Base-by-base conservation (phyloP, 2,329 filamentous ascomycete species). In the Colletotrichum musae region DNA sequence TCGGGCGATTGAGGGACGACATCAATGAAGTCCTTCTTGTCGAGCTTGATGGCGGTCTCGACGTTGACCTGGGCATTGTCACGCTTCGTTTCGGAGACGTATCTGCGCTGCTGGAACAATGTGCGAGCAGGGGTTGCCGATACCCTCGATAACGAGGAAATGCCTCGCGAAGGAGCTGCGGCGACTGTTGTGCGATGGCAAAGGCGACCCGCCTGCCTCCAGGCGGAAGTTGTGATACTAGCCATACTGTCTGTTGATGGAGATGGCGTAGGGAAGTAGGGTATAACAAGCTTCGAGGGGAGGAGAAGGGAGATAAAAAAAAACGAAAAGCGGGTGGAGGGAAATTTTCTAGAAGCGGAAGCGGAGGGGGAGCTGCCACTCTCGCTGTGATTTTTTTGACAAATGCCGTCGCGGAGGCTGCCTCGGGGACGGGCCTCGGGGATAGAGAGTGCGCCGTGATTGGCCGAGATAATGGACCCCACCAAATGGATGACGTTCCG, bases 1-100 rank as follows among this genome's bases (percentile, higher is more conserved):
- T 90, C 82, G 12, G 71, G 69, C 13, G 71, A 70, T 26, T 71
- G 68, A 54, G 68, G 64, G 53, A 92, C 86, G 18, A 87, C 83
- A 72, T 89, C 85, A 71, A 91, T 89, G 80, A 97, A 96, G 39
- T 93, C 91, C 80, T 93, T 93, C 83, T 95, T 94, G 74, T 97
- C 94, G 70, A 94, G 86, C 80, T 93, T 93, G 81, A 97, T 95
- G 70, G 94, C 91, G 12, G 92, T 93, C 76, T 97, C 94, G 67
- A 94, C 83, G 75, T 89, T 91, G 76, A 97, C 93, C 78, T 94
- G 94, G 58, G 94, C 94, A 80, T 90, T 88, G 75, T 93, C 91
- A 73, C 90, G 87, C 84, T 92, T 94, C 70, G 93, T 92, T 83
- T 95, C 92, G 32, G 94, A 93, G 72, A 97, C 94, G 87, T 97